Percentiles rank a stretch among this genome's conserved stretches.
These are phyloP conservation scores for Wickerhamomyces xylosicus DNA, from an alignment of 805 yeast genomes.

Conservation along the genomic window DNA sequence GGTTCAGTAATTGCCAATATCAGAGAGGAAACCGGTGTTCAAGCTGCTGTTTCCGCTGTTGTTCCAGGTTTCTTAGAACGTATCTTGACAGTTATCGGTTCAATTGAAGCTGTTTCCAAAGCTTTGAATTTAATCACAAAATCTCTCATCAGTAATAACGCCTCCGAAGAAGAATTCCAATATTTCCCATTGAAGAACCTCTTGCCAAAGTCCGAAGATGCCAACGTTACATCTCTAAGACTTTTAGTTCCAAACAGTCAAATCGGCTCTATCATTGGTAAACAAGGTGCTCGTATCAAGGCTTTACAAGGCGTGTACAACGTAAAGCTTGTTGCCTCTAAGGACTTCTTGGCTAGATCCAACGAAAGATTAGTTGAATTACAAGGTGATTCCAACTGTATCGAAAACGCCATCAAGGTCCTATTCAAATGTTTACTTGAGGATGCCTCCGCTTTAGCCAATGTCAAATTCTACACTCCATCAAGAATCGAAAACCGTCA, in stretches of 20 bases:
- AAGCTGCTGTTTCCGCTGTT: slow-evolving; percentile 79
- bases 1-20: slow-evolving; percentile 72
- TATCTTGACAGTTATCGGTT: slow-evolving; percentile 69
- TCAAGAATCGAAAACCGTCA: slow-evolving; percentile 9
- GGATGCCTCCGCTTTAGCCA: slow-evolving; percentile 52
- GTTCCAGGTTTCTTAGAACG: slow-evolving; percentile 76
- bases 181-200: slow-evolving; percentile 53
- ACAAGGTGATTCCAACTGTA: slow-evolving; percentile 64
- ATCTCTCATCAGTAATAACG: slow-evolving; percentile 41
- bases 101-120: slow-evolving; percentile 54
- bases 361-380: slow-evolving; percentile 82
- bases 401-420: slow-evolving; percentile 45
- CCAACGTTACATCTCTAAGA: slow-evolving; percentile 47
- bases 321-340: slow-evolving; percentile 81
- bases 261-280: slow-evolving; percentile 84
- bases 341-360: slow-evolving; percentile 70
- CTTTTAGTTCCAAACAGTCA: slow-evolving; percentile 74
- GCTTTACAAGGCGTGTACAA: slow-evolving; percentile 56
- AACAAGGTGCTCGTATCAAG: slow-evolving; percentile 73
- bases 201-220: slow-evolving; percentile 37
- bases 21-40: slow-evolving; percentile 65
- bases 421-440: slow-evolving; percentile 66
- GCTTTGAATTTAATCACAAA: slow-evolving; percentile 65
- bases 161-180: slow-evolving; percentile 27
- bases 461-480: slow-evolving; percentile 56